Percentiles rank a stretch among this genome's conserved stretches.
Evolutionary conservation across 805 yeast species (phyloP).

Genomic region (Schwanniomyces pseudopolymorphus): DNA sequence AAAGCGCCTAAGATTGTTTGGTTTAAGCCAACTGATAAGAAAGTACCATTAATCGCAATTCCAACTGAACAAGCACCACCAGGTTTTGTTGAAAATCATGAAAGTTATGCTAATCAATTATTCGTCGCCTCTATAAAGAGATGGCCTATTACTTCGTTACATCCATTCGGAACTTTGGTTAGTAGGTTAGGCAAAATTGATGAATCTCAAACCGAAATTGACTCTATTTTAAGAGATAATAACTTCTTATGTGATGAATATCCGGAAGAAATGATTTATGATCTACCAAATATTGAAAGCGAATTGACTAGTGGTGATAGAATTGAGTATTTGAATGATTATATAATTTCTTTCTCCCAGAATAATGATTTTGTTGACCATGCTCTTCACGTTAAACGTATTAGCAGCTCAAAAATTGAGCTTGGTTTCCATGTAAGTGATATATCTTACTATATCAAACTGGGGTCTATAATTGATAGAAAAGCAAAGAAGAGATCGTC

Average conservation of each 20-base stretch:
- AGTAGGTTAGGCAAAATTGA: constrained; percentile 82
- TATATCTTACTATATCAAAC: constrained; percentile 66
- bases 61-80: constrained; percentile 98
- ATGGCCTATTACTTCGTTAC: constrained; percentile 98
- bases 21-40: constrained; percentile 98
- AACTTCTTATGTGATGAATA: constrained; percentile 82
- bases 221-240: constrained; percentile 84
- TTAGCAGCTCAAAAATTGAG: constrained; percentile 62
- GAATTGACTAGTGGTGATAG: constrained; percentile 41
- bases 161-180: constrained; percentile 93
- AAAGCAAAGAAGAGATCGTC: constrained; percentile 89
- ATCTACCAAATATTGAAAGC: constrained; percentile 40
- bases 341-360: constrained; percentile 62
- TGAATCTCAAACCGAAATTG: constrained; percentile 76
- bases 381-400: constrained; percentile 75
- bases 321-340: constrained; percentile 56
- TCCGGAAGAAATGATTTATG: constrained; percentile 43
- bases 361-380: constrained; percentile 64
- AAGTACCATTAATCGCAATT: constrained; percentile 95
- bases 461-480: constrained; percentile 77
- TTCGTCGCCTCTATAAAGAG: constrained; percentile 95
- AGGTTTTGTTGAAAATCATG: constrained; percentile 92
- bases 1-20: constrained; percentile 91
- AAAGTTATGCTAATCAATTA: constrained; percentile 71
- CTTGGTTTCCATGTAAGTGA: constrained; percentile 87